Conservation (phyloP, 2,329 filamentous ascomycete genomes). For the Colletotrichum magnum region DNA sequence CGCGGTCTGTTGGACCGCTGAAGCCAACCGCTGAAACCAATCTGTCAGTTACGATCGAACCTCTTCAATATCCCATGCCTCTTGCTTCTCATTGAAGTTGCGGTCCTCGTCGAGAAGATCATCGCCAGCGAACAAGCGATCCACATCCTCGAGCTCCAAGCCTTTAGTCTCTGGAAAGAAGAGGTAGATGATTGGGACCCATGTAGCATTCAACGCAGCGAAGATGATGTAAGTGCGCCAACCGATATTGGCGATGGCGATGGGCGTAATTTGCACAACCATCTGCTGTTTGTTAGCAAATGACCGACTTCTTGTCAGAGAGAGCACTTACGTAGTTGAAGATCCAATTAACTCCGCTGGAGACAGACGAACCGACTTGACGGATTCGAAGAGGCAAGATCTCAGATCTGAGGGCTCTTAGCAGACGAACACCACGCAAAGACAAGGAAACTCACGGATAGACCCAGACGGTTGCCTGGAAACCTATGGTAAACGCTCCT, state of each 20-base stretch:
- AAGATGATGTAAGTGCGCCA: slow-evolving; percentile 48
- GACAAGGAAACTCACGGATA: slow-evolving; percentile 43
- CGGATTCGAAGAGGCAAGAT: slow-evolving; percentile 50
- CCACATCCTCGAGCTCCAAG: slow-evolving; percentile 59
- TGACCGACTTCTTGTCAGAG: neutral
- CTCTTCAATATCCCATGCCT: slow-evolving; percentile 32
- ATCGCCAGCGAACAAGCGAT: slow-evolving; percentile 42
- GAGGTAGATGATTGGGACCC: slow-evolving; percentile 49
- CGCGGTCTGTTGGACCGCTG: neutral
- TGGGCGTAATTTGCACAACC: slow-evolving; percentile 41
- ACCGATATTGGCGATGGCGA: slow-evolving; percentile 33
- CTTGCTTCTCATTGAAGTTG: neutral
- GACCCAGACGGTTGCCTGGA: slow-evolving; percentile 54
- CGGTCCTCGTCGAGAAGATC: slow-evolving; percentile 44
- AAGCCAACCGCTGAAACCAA: neutral
- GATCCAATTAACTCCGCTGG: slow-evolving; percentile 52
- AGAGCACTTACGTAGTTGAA: slow-evolving; percentile 49
- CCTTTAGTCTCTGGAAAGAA: slow-evolving; percentile 51
- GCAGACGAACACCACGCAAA: neutral
- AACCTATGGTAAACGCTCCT: slow-evolving; percentile 56
- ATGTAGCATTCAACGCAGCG: slow-evolving; percentile 46
- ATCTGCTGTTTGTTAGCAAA: slow-evolving; percentile 14
- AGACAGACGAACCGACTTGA: slow-evolving; percentile 50
- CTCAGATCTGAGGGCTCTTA: slow-evolving; percentile 45
- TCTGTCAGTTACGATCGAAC: neutral